These are phyloP conservation scores for Multifurca ochricompacta DNA, from an alignment of 768 basidiomycete species.

Conservation along the genomic window DNA sequence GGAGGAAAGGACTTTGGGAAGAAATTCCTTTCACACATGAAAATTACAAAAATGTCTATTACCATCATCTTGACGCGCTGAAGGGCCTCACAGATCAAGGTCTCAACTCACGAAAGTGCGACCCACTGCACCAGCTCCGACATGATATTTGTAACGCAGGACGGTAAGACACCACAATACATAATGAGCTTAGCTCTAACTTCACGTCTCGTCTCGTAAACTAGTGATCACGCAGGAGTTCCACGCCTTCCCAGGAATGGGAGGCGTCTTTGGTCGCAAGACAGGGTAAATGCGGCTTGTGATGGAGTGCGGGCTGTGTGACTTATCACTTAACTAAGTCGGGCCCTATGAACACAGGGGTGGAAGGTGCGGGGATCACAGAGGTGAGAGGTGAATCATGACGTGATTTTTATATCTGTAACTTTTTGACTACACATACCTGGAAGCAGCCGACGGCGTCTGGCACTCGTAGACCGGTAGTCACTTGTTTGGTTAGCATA, in stretches of 20 bases:
- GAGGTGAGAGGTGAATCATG: background rate
- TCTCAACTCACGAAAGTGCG: background rate
- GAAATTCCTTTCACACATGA: conserved; percentile 10
- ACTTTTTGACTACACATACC: background rate
- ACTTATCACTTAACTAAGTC: background rate
- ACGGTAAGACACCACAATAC: background rate
- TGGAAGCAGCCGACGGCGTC: background rate
- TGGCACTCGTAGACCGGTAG: background rate
- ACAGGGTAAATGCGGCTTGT: conserved; percentile 7
- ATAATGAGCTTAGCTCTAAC: background rate
- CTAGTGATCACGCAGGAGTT: conserved; percentile 9
- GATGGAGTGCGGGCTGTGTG: background rate
- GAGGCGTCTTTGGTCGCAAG: background rate
- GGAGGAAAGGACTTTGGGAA: conserved; percentile 4
- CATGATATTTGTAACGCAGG: conserved; percentile 1
- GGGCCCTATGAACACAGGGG: background rate
- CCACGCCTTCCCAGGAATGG: background rate
- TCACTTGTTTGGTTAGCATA: background rate
- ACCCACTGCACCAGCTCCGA: conserved; percentile 7
- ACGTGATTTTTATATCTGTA: background rate
- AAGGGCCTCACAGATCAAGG: conserved; percentile 5
- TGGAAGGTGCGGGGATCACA: background rate
- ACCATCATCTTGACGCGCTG: background rate
- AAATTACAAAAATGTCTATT: conserved; percentile 8
- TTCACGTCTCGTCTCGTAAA: background rate